These are phyloP conservation scores for Chrysoporthe austroafricana DNA, from an alignment of 2,329 filamentous ascomycete genomes.

Conservation along the genomic window DNA sequence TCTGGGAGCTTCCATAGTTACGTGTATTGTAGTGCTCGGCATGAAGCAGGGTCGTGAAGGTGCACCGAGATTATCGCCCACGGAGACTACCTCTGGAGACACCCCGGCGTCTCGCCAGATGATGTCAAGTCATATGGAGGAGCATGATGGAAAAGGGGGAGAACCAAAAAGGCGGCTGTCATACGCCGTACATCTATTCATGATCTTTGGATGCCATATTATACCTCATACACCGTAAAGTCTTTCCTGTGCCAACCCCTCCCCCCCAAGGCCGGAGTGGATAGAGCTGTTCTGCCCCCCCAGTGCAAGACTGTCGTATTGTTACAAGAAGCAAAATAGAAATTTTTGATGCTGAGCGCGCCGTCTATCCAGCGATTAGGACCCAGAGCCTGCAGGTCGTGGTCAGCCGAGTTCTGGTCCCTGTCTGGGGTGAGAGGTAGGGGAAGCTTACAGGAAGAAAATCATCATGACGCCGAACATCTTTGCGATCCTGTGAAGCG, in stretches of 20 bases:
- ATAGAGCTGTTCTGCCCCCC: constrained; percentile 8
- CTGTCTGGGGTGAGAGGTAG: background rate
- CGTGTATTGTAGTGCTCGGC: too few relatives aligned
- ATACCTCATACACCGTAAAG: constrained; percentile 29
- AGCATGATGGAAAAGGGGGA: background rate
- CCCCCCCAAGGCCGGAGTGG: background rate
- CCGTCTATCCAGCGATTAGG: constrained; percentile 59
- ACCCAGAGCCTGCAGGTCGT: constrained; percentile 62
- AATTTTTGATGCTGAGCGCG: constrained; percentile 18
- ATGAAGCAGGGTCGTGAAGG: too few relatives aligned
- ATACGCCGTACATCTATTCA: constrained; percentile 28
- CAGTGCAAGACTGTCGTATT: constrained; percentile 23
- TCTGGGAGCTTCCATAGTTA: too few relatives aligned
- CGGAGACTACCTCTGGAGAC: too few relatives aligned
- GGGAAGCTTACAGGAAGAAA: constrained; percentile 70
- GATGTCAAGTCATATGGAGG: background rate
- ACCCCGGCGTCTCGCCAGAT: background rate
- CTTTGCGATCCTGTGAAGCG: constrained; percentile 58
- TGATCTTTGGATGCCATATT: constrained; percentile 27
- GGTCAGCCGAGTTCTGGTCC: constrained; percentile 12
- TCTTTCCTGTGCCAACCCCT: constrained; percentile 24
- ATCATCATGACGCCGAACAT: constrained; percentile 94
- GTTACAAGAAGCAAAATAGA: constrained; percentile 24
- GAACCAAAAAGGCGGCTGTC: constrained; percentile 14
- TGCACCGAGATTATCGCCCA: too few relatives aligned